Base-by-base conservation (phyloP, 257 asterid genomes). In the Salvia rosmarinus region DNA sequence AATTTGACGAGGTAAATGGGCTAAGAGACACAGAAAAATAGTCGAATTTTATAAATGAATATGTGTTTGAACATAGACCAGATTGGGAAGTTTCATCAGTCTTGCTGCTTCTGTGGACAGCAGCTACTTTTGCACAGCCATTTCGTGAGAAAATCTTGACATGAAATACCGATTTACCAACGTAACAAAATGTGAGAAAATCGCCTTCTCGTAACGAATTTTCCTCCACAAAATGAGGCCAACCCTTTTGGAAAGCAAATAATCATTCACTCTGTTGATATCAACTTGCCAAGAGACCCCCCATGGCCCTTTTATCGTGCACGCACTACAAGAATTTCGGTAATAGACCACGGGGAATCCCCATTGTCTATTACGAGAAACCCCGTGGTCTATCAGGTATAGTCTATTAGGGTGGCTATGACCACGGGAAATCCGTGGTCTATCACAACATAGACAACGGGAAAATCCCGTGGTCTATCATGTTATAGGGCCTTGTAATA, bases 181-280 rank as follows among this genome's bases (percentile, higher is more conserved):
- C 65, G 12, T 78, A 80, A 20, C 69, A 42, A 39, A 83, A 80
- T 2, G 59, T 64, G 37, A 83, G 66, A 69, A 83, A 64, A 68
- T 83, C 85, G 5, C 63, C 42, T 2, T 77, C 52, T 61, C 28
- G 7, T 5, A 83, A 0, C 1, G 75, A 75, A 28, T 80, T 78
- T 10, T 75, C 78, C 5, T 54, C 32, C 74, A 77, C 87, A 57
- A 83, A 83, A 20, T 75, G 52, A 13, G 81, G 69, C 87, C 87
- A 83, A 21, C 83, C 85, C 39, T 72, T 61, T 40, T 68, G 20
- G 35, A 54, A 78, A 43, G 75, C 78, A 74, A 76, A 40, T 55
- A 6, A 13, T 65, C 72, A 6, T 75, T 28, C 51, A 59, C 57
- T 64, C 17, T 78, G 13, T 47, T 78, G 14, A 72, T 21, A 9